Base-by-base conservation (phyloP, 176 grass and related monocot genomes). In the Guadua angustifolia region DNA sequence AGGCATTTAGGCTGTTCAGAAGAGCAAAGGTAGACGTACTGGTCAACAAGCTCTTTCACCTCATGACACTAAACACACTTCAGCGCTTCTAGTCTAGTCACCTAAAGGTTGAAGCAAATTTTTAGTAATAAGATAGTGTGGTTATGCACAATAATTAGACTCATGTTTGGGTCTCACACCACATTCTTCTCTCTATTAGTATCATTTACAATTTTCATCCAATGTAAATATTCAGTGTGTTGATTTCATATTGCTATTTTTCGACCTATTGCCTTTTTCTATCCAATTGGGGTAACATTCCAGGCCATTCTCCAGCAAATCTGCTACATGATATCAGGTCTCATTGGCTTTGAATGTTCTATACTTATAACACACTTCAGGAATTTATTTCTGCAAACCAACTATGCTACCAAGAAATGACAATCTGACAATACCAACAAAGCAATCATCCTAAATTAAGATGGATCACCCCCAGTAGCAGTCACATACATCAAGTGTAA, bases 321-420 rank as follows among this genome's bases (percentile, higher is more conserved):
- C 2, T 73, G 38, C 17, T 55, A 52, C 4, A 40, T 36, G 32
- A 71, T 19, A 63, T 63, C 16, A 55, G 35, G 44, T 2, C 55
- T 49, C 39, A 12, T 66, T 78, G 9, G 55, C 15, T 78, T 82
- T 77, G 14, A 67, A 56, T 44, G 45, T 51, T n/a, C 29, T 64
- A 12, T 38, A 22, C 9, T 16, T 68, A 57, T 9, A 82, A 35
- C 62, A 29, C 2, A 19, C 3, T 59, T 56, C 43, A 85, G 5
- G 9, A 82, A 77, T 38, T 80, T 76, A 43, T 80, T 42, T 69
- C 69, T 71, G 71, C 32, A 50, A 68, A 62, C 59, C 44, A 62
- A 71, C 15, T 56, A 16, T 16, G 26, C 44, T 15, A 17, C 10
- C 35, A 72, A 74, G 35, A 87, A 59, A 58, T 4, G 3, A 45